Evolutionary conservation across 345 rosid genomes (phyloP).

Genomic region (Gossypium bickii): DNA sequence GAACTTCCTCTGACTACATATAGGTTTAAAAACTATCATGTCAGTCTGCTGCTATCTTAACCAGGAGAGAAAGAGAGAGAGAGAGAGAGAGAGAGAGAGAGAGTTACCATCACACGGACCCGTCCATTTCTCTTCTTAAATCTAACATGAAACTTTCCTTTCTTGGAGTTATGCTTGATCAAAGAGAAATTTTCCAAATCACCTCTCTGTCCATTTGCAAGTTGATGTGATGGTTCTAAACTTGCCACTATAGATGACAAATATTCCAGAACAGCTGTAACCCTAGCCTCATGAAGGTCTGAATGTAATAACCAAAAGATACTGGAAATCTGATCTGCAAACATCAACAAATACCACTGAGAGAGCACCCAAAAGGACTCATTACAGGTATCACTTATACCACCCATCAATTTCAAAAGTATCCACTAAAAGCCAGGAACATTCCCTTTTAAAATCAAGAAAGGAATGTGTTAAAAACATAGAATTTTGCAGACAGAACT

Average conservation of each 20-base stretch:
- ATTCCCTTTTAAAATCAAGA: not conserved
- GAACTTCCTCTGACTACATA: conserved; percentile 63
- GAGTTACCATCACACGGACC: conserved; percentile 58
- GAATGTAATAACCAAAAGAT: conserved; percentile 72
- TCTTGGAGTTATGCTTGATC: conserved; percentile 46
- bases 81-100: not conserved
- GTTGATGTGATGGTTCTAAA: conserved; percentile 48
- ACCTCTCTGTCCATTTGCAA: conserved; percentile 35
- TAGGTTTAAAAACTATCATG: conserved; percentile 16
- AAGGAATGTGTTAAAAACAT: not conserved
- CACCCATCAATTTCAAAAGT: conserved; percentile 4
- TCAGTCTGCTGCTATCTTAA: conserved; percentile 10
- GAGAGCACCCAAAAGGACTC: conserved; percentile 16
- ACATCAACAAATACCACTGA: conserved; percentile 15
- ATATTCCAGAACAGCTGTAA: conserved; percentile 60
- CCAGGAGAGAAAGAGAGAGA: not conserved
- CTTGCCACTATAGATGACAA: conserved; percentile 69
- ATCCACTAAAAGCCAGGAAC: not conserved
- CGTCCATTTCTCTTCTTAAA: conserved; percentile 90
- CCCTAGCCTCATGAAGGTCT: conserved; percentile 64
- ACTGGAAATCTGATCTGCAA: conserved; percentile 61
- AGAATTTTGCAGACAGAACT: not conserved
- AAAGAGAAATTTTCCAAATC: conserved; percentile 43
- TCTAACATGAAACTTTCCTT: conserved; percentile 61
- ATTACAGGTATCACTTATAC: not conserved